Evolutionary conservation across 352 stramenopile species (phyloP), one percentile per base, ranked within the genome.

Genomic region (Phytophthora podocarpi): DNA sequence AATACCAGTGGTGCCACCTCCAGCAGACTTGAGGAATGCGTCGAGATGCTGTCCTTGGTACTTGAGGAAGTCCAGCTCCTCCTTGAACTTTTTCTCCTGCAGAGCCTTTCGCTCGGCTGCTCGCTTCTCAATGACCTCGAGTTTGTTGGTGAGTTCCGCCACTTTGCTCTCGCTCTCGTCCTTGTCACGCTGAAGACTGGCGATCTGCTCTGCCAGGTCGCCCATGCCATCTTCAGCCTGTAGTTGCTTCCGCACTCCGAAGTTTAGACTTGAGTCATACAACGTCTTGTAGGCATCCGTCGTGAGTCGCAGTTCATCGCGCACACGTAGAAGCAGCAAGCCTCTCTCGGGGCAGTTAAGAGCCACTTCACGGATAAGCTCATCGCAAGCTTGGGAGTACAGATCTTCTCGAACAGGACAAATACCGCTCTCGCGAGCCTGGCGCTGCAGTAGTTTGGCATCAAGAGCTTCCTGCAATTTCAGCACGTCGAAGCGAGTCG

Each of bases 21-120:
- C 84, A 8, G 86, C 84, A 7, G 85, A 91, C 69, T 98, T 98
- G 42, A 98, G 81, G 67, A 98, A 98, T 9, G 88, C 85, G 51
- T 98, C 95, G n/a, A 98, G 76, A 63, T 98, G 92, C 67, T 98
- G 91, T 28, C 90, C 89, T 67, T 98, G 92, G 75, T 98, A 97
- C 72, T 97, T 98, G 47, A 98, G 81, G 55, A 98, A 98, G 57
- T 97, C 91, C 35, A 98, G 75, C 56, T 98, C 91, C 59, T 98
- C 93, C 52, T 98, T 97, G 57, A 91, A 93, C 51, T 95, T 95
- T 67, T 98, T 98, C 67, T 98, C 90, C 55, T 97, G 93, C 21
- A 97, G 68, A 16, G 80, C 81, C 13, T 92, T 93, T 51, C 86
- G 75, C 62, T 98, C 93, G 8, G 72, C 85, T 26, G 89, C 84